A percentile compares a stretch with the other conserved stretches of the same genome.
These are phyloP conservation scores for Colletotrichum siamense DNA, from an alignment of 2,329 filamentous ascomycete species.

Conservation along the genomic window DNA sequence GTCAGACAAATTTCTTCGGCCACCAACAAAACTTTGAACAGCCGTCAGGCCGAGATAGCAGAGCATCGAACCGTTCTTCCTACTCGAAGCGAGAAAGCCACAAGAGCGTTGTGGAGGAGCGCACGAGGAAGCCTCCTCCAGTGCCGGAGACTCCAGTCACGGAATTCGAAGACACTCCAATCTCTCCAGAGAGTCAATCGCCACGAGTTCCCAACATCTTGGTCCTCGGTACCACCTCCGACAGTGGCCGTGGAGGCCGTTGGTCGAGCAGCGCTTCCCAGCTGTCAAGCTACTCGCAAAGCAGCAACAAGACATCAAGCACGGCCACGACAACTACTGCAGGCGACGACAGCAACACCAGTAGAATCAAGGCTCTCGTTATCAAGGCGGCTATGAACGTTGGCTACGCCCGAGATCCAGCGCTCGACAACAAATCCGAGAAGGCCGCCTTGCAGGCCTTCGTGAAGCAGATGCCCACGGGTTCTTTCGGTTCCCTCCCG, in stretches of 20 bases:
- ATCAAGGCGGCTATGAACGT: conserved; percentile 86
- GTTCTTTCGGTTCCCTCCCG: conserved; percentile 77
- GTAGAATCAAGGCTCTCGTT: conserved; percentile 78
- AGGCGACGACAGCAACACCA: conserved; percentile 77
- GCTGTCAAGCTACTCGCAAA: conserved; percentile 80
- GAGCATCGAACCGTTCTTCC: conserved; percentile 56
- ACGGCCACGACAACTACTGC: conserved; percentile 74
- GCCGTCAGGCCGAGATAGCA: conserved; percentile 52
- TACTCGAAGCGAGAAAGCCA: conserved; percentile 60
- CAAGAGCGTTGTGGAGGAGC: conserved; percentile 55
- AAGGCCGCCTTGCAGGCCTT: conserved; percentile 72
- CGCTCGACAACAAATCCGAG: conserved; percentile 47
- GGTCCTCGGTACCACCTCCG: conserved; percentile 75
- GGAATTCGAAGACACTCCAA: conserved; percentile 89
- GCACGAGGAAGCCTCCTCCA: conserved; percentile 50
- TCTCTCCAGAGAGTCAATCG: conserved; percentile 79
- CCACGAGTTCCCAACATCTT: conserved; percentile 86
- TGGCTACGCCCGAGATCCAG: conserved; percentile 72
- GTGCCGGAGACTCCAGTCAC: conserved; percentile 92
- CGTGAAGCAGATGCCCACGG: conserved; percentile 75
- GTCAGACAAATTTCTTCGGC: conserved; percentile 73
- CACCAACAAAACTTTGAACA: conserved; percentile 52
- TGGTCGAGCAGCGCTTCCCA: conserved; percentile 86
- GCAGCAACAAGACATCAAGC: conserved; percentile 68
- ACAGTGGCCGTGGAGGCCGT: conserved; percentile 65